These are phyloP conservation scores for Medakamo hakoo DNA, from an alignment of 139 green algal genomes.

Conservation along the genomic window DNA sequence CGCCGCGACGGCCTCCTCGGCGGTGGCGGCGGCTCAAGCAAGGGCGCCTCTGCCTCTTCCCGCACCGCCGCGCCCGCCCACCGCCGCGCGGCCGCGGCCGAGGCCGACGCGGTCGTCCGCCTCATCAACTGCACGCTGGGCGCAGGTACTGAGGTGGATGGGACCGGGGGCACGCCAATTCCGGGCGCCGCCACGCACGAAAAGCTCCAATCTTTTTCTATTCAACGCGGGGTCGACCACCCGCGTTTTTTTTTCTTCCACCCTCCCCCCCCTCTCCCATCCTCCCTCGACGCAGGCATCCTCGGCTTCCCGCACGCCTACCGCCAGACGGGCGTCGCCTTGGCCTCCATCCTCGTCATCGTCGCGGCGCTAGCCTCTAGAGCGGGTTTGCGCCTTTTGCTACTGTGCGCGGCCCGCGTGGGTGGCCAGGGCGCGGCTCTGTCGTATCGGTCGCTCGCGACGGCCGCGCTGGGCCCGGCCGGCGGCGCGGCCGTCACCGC, in stretches of 20 bases:
- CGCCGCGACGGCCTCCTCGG: too few relatives aligned
- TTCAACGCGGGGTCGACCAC: too few relatives aligned
- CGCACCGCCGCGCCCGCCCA: too few relatives aligned
- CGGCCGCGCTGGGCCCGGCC: not conserved
- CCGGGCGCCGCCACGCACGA: too few relatives aligned
- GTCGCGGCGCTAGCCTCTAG: not conserved
- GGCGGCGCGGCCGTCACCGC: too few relatives aligned
- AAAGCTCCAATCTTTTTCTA: not conserved
- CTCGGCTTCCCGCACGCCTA: not conserved
- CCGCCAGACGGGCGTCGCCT: not conserved
- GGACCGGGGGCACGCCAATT: too few relatives aligned
- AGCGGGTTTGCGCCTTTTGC: not conserved
- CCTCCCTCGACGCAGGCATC: not conserved
- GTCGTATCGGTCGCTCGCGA: not conserved
- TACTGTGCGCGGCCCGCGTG: not conserved
- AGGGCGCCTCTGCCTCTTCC: too few relatives aligned
- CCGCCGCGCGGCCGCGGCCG: too few relatives aligned
- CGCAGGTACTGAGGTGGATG: not conserved
- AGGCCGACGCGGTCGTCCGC: not conserved
- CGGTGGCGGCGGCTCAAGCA: too few relatives aligned
- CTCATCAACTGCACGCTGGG: not conserved
- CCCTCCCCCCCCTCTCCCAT: too few relatives aligned
- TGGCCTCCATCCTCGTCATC: not conserved
- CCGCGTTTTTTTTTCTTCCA: too few relatives aligned
- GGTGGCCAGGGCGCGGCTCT: too few relatives aligned